phyloP scores from a whole-genome alignment of 2,329 filamentous ascomycete species.

The Colletotrichum cereale region DNA sequence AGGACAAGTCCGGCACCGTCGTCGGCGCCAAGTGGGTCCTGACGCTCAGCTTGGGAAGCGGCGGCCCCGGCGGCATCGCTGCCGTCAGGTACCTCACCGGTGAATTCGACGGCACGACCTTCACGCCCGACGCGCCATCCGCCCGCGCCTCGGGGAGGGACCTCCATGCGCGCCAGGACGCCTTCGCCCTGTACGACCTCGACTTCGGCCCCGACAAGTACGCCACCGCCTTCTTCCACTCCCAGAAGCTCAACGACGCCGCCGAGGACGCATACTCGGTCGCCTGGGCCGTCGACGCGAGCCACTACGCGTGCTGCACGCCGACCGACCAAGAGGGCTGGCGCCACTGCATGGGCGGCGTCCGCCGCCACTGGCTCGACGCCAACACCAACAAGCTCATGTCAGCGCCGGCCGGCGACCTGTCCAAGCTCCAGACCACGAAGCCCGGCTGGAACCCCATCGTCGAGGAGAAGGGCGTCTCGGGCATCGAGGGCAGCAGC shows the following conservation, averaged over 20 bases:
- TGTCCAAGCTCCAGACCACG: constrained; percentile 31
- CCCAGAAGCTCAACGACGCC: constrained; percentile 31
- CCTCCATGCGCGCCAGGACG: constrained; percentile 9
- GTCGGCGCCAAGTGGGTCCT: constrained; percentile 38
- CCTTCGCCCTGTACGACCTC: constrained; percentile 45
- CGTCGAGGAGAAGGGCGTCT: constrained; percentile 29
- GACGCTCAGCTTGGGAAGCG: constrained; percentile 36
- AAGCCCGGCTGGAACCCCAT: constrained; percentile 40
- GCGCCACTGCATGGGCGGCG: constrained; percentile 44
- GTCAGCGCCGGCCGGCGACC: constrained; percentile 36
- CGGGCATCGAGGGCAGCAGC: constrained; percentile 32
- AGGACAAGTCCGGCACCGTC: constrained; percentile 59
- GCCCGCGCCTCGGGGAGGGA: neutral
- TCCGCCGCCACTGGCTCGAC: constrained; percentile 41
- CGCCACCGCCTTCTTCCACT: constrained; percentile 51
- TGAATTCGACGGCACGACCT: constrained; percentile 39
- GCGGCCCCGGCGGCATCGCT: constrained; percentile 32
- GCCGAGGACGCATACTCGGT: constrained; percentile 47
- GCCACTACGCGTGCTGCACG: constrained; percentile 47
- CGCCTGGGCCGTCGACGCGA: constrained; percentile 53
- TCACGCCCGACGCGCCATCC: constrained; percentile 31
- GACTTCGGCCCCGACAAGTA: constrained; percentile 55
- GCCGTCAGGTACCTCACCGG: constrained; percentile 40
- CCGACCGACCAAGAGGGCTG: constrained; percentile 50
- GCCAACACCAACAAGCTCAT: constrained; percentile 33